A percentile compares a stretch with the other conserved stretches of the same genome.
phyloP scores from a whole-genome alignment of 2,329 filamentous ascomycete genomes.

The Karstenula rhodostoma region DNA sequence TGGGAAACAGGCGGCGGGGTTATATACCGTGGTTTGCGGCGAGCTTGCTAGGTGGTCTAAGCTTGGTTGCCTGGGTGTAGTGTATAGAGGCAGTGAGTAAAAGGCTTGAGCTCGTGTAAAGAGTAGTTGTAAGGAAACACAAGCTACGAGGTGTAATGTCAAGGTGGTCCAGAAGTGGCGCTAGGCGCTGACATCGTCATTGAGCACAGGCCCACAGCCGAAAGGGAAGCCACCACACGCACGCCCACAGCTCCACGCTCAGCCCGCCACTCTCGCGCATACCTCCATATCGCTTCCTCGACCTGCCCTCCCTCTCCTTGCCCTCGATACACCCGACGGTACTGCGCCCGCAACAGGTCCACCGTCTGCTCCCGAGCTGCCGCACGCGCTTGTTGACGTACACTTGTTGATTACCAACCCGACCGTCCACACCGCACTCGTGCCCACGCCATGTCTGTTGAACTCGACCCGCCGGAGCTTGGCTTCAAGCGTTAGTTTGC shows the following conservation, averaged over 20 bases:
- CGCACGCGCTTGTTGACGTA: slow-evolving; percentile 23
- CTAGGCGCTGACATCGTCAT: slow-evolving; percentile 7
- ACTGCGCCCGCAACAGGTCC: slow-evolving; percentile 15
- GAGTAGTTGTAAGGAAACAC: not conserved
- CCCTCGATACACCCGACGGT: not conserved
- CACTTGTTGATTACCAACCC: slow-evolving; percentile 42
- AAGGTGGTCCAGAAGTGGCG: not conserved
- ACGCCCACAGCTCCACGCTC: not conserved
- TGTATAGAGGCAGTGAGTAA: not conserved
- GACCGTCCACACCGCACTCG: slow-evolving; percentile 23
- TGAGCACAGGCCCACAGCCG: not conserved
- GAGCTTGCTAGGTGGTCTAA: slow-evolving; percentile 8
- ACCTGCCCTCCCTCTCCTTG: not conserved
- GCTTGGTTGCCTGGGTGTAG: slow-evolving; percentile 9
- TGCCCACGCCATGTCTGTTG: slow-evolving; percentile 80
- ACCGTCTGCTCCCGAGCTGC: slow-evolving; percentile 19
- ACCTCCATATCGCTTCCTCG: not conserved
- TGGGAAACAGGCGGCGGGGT: slow-evolving; percentile 16
- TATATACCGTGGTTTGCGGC: not conserved
- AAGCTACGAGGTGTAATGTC: not conserved
- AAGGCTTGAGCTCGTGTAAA: not conserved
- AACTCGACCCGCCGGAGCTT: slow-evolving; percentile 90
- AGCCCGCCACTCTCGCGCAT: not conserved
- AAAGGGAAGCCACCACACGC: not conserved
- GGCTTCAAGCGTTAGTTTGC: slow-evolving; percentile 82